These are phyloP conservation scores for Eucalyptus cladocalyx DNA, from an alignment of 345 rosid genomes.

Conservation along the genomic window DNA sequence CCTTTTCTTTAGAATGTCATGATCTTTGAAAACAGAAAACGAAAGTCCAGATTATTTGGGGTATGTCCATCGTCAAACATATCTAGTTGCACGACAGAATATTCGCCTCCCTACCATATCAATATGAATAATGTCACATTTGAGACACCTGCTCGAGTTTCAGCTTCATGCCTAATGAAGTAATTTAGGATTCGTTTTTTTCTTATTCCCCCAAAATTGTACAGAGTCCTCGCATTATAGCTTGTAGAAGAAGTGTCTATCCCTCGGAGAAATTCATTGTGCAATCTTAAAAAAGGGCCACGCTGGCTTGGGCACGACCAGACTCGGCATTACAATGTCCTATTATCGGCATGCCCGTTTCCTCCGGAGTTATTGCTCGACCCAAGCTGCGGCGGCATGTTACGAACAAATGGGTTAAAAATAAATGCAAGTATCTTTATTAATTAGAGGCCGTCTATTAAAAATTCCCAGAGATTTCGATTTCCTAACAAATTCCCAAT, in stretches of 20 bases:
- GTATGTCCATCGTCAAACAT: neutral
- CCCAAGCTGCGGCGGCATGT: neutral
- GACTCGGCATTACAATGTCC: neutral
- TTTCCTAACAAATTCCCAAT: neutral
- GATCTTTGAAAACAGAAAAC: neutral
- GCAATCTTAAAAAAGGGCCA: neutral
- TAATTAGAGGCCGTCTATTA: neutral
- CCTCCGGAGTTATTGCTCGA: neutral
- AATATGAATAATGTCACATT: too few relatives aligned
- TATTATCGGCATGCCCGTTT: neutral
- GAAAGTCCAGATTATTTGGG: neutral
- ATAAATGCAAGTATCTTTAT: neutral
- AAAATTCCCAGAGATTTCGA: neutral
- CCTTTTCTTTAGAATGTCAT: neutral
- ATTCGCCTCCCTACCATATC: neutral
- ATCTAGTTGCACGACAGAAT: neutral
- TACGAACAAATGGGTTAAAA: too few relatives aligned
- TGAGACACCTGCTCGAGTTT: neutral
- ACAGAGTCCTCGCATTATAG: neutral
- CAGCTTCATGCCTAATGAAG: too few relatives aligned
- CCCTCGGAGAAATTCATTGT: neutral
- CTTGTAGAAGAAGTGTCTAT: neutral
- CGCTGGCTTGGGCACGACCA: neutral
- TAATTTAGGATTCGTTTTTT: neutral
- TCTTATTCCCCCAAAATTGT: neutral